Conservation (phyloP, 108 stramenopile genomes). For the Cyclotella cryptica region DNA sequence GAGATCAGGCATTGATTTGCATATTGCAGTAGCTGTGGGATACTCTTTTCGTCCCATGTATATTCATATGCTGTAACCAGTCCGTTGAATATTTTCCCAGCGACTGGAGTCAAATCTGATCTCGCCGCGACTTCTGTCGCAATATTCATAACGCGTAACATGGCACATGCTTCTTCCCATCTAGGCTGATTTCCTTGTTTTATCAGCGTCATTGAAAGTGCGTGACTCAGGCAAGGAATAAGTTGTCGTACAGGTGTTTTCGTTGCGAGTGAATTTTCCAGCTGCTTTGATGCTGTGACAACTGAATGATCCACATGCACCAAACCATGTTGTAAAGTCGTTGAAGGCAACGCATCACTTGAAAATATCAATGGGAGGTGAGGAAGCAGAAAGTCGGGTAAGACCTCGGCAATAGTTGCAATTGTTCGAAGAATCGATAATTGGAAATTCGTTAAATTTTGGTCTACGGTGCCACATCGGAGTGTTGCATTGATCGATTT, state of each 20-base stretch:
- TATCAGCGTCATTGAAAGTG: slow-evolving; percentile 32
- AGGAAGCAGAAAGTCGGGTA: slow-evolving; percentile 82
- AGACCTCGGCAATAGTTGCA: slow-evolving; percentile 60
- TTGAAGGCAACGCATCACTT: slow-evolving; percentile 59
- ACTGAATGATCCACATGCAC: slow-evolving; percentile 36
- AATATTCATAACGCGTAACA: slow-evolving; percentile 56
- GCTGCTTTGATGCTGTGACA: slow-evolving; percentile 35
- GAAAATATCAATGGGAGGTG: slow-evolving; percentile 69
- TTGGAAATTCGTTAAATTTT: slow-evolving; percentile 58
- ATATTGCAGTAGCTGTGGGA: slow-evolving; percentile 42
- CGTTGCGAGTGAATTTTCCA: slow-evolving; percentile 58
- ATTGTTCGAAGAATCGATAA: slow-evolving; percentile 64
- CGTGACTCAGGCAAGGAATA: slow-evolving; percentile 62
- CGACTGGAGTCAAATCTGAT: slow-evolving; percentile 64
- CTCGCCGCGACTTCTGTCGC: slow-evolving; percentile 58
- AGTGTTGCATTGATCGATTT: slow-evolving; percentile 46
- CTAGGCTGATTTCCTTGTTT: slow-evolving; percentile 17
- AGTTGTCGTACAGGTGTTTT: slow-evolving; percentile 67
- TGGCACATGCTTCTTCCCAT: slow-evolving; percentile 51
- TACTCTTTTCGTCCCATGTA: slow-evolving; percentile 29
- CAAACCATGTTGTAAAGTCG: slow-evolving; percentile 28
- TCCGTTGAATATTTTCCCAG: slow-evolving; percentile 61
- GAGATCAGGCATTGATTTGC: slow-evolving; percentile 67
- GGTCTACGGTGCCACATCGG: not conserved
- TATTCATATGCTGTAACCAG: slow-evolving; percentile 59